Conservation (phyloP, 495 filamentous ascomycete species). For the Apodospora peruviana region DNA sequence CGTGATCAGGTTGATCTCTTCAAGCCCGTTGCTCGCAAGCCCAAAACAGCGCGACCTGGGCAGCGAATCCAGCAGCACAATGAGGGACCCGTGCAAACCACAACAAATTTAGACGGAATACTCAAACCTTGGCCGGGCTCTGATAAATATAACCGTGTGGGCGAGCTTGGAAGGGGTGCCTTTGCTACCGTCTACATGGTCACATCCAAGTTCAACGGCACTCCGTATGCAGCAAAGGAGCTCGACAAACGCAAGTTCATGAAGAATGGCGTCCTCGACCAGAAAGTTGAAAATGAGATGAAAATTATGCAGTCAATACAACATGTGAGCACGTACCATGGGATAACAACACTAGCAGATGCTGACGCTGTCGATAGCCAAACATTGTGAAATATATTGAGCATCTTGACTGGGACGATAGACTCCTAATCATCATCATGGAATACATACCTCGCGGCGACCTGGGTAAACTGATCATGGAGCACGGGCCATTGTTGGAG, state of each 20-base stretch:
- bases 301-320: conserved; percentile 78
- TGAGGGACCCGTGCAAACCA: neutral
- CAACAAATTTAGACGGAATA: conserved; percentile 14
- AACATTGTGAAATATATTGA: conserved; percentile 91
- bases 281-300: conserved; percentile 91
- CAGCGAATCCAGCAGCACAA: neutral
- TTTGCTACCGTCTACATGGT: conserved; percentile 90
- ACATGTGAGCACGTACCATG: conserved; percentile 57
- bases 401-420: conserved; percentile 67
- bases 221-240: conserved; percentile 82
- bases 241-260: conserved; percentile 84
- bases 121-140: conserved; percentile 71
- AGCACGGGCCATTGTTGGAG: conserved; percentile 59
- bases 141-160: conserved; percentile 72
- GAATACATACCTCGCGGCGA: conserved; percentile 85
- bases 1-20: conserved; percentile 27
- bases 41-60: neutral
- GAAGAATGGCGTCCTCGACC: conserved; percentile 77
- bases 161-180: conserved; percentile 80
- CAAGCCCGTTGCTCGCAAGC: conserved; percentile 8
- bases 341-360: neutral
- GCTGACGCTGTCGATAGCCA: conserved; percentile 41
- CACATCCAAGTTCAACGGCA: conserved; percentile 70
- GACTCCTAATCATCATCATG: conserved; percentile 90
- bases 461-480: conserved; percentile 63